These are phyloP conservation scores for Cystobasidium pallidum DNA, from an alignment of 1,284 basidiomycete species.

Conservation along the genomic window DNA sequence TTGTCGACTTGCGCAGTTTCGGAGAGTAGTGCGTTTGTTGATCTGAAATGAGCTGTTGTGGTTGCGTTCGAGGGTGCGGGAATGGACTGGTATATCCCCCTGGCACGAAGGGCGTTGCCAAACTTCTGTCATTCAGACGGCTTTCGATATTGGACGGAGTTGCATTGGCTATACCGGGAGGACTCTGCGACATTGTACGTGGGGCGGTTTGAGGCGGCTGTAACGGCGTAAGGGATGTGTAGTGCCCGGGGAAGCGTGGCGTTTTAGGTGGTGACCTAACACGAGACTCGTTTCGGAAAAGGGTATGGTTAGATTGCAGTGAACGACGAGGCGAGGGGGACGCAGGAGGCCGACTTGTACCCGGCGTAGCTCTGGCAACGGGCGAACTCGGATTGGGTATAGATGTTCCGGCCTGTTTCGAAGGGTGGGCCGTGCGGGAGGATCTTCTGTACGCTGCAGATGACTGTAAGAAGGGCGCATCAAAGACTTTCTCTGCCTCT, in stretches of 20 bases:
- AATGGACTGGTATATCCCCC: slow-evolving; percentile 32
- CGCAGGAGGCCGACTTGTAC: not conserved
- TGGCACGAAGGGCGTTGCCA: slow-evolving; percentile 5
- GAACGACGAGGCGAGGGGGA: not conserved
- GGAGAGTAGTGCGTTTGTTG: not conserved
- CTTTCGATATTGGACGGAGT: not conserved
- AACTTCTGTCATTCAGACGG: not conserved
- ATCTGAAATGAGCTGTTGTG: not conserved
- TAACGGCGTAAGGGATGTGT: slow-evolving; percentile 21
- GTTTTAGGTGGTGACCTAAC: slow-evolving; percentile 31
- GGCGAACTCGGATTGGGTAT: not conserved
- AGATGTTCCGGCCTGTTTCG: no score
- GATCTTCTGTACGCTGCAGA: no score
- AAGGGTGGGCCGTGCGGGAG: no score
- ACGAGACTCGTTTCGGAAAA: not conserved
- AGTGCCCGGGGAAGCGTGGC: slow-evolving; percentile 31
- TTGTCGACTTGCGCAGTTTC: not conserved
- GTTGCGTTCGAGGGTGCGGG: slow-evolving; percentile 12
- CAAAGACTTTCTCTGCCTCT: not conserved
- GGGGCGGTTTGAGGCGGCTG: not conserved
- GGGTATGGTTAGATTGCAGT: not conserved
- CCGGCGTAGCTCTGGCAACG: not conserved
- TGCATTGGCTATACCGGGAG: not conserved
- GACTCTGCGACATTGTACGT: not conserved
- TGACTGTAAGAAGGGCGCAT: not conserved